Conservation (phyloP, 768 basidiomycete species). For the Tricholoma sp. region DNA sequence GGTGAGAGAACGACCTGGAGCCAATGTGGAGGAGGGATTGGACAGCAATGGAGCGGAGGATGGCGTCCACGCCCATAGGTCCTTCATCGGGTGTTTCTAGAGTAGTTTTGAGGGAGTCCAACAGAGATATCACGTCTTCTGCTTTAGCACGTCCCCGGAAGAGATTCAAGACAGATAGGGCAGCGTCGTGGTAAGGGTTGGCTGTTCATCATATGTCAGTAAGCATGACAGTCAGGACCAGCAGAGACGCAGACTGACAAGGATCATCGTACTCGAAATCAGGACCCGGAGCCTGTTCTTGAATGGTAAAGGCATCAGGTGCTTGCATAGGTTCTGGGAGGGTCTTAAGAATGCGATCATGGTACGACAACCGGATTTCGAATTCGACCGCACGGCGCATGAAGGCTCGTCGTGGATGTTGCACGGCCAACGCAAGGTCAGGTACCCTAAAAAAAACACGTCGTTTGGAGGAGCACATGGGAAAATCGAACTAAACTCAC, state of each 20-base stretch:
- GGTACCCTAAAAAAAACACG: slow-evolving; percentile 56
- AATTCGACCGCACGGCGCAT: slow-evolving; percentile 83
- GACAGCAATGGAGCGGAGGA: slow-evolving; percentile 73
- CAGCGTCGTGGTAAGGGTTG: slow-evolving; percentile 74
- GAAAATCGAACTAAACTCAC: slow-evolving; percentile 36
- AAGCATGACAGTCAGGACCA: background rate
- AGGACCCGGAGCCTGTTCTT: slow-evolving; percentile 70
- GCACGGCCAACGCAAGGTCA: slow-evolving; percentile 65
- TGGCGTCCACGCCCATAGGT: slow-evolving; percentile 54
- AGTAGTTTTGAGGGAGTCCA: slow-evolving; percentile 63
- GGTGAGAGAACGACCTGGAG: slow-evolving; percentile 93
- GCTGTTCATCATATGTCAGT: slow-evolving; percentile 36
- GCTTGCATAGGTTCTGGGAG: slow-evolving; percentile 78
- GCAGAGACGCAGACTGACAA: slow-evolving; percentile 34
- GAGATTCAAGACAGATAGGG: slow-evolving; percentile 70
- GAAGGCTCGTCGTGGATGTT: slow-evolving; percentile 87
- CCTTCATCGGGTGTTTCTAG: slow-evolving; percentile 58
- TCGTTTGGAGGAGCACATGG: background rate
- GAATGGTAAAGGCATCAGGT: slow-evolving; percentile 56
- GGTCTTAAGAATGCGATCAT: slow-evolving; percentile 86
- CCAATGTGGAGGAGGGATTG: slow-evolving; percentile 91
- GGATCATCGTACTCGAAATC: slow-evolving; percentile 82
- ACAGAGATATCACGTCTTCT: slow-evolving; percentile 71
- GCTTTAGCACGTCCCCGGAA: slow-evolving; percentile 78
- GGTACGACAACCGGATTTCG: slow-evolving; percentile 88